Percentiles rank a stretch among this genome's conserved stretches.
Evolutionary conservation across 192 early-diverging fungal species (phyloP).

Genomic region (Gamsiella multidivaricata): DNA sequence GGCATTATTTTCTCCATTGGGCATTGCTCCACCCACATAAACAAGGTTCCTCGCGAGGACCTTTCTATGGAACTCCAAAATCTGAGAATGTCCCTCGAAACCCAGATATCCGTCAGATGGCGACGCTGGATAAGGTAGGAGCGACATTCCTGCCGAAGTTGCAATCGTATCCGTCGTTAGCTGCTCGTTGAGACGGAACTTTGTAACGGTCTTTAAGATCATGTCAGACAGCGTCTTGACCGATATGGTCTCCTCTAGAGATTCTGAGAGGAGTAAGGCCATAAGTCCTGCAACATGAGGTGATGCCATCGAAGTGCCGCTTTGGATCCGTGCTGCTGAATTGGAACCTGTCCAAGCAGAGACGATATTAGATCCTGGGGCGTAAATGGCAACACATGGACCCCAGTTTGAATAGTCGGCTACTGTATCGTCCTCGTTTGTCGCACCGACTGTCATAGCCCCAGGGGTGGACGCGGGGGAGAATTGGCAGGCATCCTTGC

Average conservation of each 20-base stretch:
- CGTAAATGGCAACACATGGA: constrained; percentile 65
- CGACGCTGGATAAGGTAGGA: not conserved
- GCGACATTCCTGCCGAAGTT: not conserved
- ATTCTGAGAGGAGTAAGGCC: constrained; percentile 57
- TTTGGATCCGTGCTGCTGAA: constrained; percentile 66
- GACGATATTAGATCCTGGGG: constrained; percentile 62
- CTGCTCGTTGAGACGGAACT: constrained; percentile 29
- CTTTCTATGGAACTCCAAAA: constrained; percentile 32
- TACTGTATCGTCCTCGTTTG: constrained; percentile 66
- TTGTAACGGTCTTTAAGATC: constrained; percentile 40
- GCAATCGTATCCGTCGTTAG: constrained; percentile 4
- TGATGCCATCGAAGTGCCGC: constrained; percentile 86
- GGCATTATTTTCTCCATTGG: not conserved
- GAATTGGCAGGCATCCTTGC: constrained; percentile 65
- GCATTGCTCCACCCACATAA: constrained; percentile 8
- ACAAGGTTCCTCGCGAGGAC: constrained; percentile 31
- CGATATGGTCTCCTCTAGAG: constrained; percentile 34
- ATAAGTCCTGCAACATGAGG: constrained; percentile 76
- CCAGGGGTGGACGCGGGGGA: constrained; percentile 66
- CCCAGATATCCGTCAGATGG: not conserved
- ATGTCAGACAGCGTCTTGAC: constrained; percentile 22
- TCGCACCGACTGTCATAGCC: constrained; percentile 70
- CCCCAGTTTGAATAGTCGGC: constrained; percentile 69
- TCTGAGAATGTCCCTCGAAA: not conserved
- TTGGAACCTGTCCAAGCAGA: constrained; percentile 70